A percentile compares a stretch with the other conserved stretches of the same genome.
Conservation (phyloP, 371 early-diverging fungal genomes). For the Chytridium lagenaria region DNA sequence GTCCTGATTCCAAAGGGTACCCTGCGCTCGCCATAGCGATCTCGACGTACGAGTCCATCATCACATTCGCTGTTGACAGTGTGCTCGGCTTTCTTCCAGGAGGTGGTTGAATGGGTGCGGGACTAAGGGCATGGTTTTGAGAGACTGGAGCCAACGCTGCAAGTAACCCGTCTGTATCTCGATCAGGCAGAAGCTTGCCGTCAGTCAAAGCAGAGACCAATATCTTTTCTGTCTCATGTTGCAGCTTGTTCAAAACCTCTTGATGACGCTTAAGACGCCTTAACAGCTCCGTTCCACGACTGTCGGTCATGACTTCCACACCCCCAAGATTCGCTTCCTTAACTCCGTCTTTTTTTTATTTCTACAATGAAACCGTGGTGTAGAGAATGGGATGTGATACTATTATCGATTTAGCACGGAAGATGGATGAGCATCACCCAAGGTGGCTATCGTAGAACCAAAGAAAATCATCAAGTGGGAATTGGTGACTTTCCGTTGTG, state of each 20-base stretch:
- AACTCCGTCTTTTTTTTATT: too few relatives aligned
- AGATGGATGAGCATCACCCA: too few relatives aligned
- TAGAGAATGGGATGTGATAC: too few relatives aligned
- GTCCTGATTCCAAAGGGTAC: neutral
- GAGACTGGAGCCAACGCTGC: too few relatives aligned
- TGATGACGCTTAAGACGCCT: constrained; percentile 3
- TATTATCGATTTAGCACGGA: too few relatives aligned
- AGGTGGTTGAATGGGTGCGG: neutral
- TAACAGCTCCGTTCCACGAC: neutral
- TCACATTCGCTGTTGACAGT: neutral
- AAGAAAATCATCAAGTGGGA: too few relatives aligned
- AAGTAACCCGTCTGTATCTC: too few relatives aligned
- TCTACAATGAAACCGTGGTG: too few relatives aligned
- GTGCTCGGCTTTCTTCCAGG: neutral
- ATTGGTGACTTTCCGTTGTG: too few relatives aligned
- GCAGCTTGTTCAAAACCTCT: neutral
- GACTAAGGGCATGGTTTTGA: too few relatives aligned
- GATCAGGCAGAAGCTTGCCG: too few relatives aligned
- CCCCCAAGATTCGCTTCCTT: neutral
- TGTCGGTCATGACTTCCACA: neutral
- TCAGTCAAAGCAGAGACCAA: neutral
- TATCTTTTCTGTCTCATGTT: constrained; percentile 1
- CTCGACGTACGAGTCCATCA: constrained; percentile 18
- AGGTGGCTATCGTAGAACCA: too few relatives aligned
- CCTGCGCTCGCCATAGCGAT: neutral